phyloP scores from a whole-genome alignment of 345 rosid genomes.

The Schrenkiella parvula region DNA sequence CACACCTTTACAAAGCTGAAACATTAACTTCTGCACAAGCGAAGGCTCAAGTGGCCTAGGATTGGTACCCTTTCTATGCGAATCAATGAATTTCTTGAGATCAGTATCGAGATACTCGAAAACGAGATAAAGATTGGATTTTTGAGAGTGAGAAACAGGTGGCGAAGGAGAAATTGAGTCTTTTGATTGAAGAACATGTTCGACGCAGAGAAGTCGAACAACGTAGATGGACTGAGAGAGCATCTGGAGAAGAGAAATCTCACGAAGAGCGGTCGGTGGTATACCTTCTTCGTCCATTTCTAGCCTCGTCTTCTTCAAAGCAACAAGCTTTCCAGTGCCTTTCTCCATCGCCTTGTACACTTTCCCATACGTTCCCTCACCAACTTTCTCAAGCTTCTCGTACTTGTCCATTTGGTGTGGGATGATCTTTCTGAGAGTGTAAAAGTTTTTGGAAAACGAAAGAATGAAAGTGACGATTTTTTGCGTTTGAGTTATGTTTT shows the following conservation, averaged over 20 bases:
- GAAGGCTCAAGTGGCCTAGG: slow-evolving; percentile 12
- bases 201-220: slow-evolving; percentile 47
- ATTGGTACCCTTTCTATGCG: slow-evolving; percentile 11
- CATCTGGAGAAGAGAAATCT: slow-evolving; percentile 89
- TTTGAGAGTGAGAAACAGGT: slow-evolving; percentile 3
- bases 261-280: slow-evolving; percentile 90
- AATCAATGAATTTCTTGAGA: slow-evolving; percentile 73
- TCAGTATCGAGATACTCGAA: slow-evolving; percentile 92
- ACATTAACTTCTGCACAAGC: slow-evolving; percentile 59
- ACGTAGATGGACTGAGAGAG: slow-evolving; percentile 79
- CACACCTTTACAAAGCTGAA: slow-evolving; percentile 88
- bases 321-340: slow-evolving; percentile 71
- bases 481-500: no score
- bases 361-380: slow-evolving; percentile 96
- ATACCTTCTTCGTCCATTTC: slow-evolving; percentile 98
- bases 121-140: slow-evolving; percentile 48
- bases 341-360: slow-evolving; percentile 93
- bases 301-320: slow-evolving; percentile 84
- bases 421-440: background rate
- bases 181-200: slow-evolving; percentile 22
- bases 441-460: no score
- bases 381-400: slow-evolving; percentile 91
- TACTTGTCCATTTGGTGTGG: slow-evolving; percentile 39
- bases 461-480: no score
- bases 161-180: background rate